phyloP scores from a whole-genome alignment of 176 grass and related monocot genomes.

The Coix lacrymajobi region DNA sequence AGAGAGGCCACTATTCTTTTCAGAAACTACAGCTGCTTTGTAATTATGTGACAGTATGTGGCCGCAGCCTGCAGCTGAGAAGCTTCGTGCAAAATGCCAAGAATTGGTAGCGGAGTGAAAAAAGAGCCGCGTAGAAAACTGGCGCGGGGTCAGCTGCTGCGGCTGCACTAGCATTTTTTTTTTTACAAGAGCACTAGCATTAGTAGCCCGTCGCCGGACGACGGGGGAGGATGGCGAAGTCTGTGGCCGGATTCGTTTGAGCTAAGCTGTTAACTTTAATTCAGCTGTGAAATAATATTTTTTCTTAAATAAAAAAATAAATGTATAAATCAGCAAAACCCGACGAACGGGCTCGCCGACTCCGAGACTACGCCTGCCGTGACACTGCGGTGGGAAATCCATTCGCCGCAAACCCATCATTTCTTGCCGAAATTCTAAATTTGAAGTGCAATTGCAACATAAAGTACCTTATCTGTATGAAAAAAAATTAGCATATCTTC shows the following conservation, averaged over 20 bases:
- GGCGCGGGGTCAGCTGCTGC: not conserved
- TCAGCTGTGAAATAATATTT: too few relatives aligned
- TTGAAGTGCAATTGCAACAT: not conserved
- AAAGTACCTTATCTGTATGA: not conserved
- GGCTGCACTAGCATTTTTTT: too few relatives aligned
- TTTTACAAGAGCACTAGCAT: too few relatives aligned
- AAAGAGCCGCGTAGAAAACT: not conserved
- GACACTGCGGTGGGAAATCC: not conserved
- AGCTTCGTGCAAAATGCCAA: not conserved
- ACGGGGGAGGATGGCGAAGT: not conserved
- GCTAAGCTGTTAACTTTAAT: too few relatives aligned
- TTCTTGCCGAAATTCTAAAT: not conserved
- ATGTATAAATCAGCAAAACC: too few relatives aligned
- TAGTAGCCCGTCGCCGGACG: too few relatives aligned
- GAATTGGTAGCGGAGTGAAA: not conserved
- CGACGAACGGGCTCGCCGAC: too few relatives aligned
- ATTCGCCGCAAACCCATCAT: not conserved
- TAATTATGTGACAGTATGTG: too few relatives aligned
- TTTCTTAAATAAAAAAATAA: too few relatives aligned
- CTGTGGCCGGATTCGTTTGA: too few relatives aligned
- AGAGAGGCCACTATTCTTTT: not conserved
- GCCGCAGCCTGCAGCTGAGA: too few relatives aligned
- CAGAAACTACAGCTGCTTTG: not conserved
- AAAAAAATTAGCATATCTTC: not conserved
- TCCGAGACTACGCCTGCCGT: too few relatives aligned